Conservation (phyloP, 2,329 filamentous ascomycete genomes). For the Trichoderma breve region DNA sequence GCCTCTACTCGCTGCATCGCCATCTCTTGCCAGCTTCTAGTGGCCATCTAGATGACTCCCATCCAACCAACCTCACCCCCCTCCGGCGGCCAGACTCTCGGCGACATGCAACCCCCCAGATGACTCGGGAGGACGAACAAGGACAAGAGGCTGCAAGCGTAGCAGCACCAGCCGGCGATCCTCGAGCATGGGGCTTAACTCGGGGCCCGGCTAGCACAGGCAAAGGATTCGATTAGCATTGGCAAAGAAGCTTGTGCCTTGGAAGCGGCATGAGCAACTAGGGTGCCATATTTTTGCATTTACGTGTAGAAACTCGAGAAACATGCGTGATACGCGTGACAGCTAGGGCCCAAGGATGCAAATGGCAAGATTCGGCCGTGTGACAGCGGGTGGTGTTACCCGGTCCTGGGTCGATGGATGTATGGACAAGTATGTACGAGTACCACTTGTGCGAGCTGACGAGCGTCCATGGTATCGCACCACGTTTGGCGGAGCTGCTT, state of each 20-base stretch:
- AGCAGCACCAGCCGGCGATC: conserved; percentile 15
- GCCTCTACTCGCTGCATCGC: neutral
- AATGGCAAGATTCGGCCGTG: conserved; percentile 8
- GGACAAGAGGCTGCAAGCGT: neutral
- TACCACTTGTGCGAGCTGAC: neutral
- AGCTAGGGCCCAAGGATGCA: neutral
- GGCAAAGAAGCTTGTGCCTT: neutral
- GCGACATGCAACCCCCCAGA: conserved; percentile 23
- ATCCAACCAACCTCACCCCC: neutral
- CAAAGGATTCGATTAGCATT: neutral
- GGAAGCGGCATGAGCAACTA: neutral
- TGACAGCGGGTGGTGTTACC: conserved; percentile 16
- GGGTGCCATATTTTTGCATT: neutral
- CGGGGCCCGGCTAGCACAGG: neutral
- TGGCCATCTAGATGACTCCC: conserved; percentile 14
- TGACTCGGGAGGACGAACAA: neutral
- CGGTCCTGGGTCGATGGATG: neutral
- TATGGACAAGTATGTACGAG: neutral
- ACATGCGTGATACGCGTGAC: neutral
- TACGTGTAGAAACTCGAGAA: neutral
- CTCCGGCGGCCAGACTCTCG: conserved; percentile 25
- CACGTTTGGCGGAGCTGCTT: neutral
- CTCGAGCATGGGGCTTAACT: neutral
- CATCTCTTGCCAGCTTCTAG: conserved; percentile 7
- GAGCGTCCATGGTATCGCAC: neutral